phyloP scores from a whole-genome alignment of 176 grass and related monocot genomes.

The Juncus inflexus region DNA sequence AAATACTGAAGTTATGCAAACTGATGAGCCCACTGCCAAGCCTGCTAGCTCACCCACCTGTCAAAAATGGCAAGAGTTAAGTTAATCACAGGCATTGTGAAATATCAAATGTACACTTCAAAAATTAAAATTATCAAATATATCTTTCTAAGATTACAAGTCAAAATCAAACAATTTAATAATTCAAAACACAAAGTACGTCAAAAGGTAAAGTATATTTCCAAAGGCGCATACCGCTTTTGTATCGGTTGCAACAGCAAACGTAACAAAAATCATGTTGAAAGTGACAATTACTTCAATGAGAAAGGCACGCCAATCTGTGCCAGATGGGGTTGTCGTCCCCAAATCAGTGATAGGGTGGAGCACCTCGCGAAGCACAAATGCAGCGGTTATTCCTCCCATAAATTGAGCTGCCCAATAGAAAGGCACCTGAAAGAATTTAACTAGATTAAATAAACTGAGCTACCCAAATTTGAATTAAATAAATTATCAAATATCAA shows the following conservation, averaged over 20 bases:
- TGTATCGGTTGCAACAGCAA: constrained; percentile 81
- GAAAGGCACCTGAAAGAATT: constrained; percentile 70
- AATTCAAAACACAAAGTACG: too few relatives aligned
- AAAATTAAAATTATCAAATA: not conserved
- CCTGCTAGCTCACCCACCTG: constrained; percentile 98
- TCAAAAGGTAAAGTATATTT: not conserved
- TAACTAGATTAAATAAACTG: too few relatives aligned
- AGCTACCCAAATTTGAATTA: too few relatives aligned
- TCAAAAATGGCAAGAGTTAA: constrained; percentile 9
- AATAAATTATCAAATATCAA: too few relatives aligned
- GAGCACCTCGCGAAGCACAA: constrained; percentile 70
- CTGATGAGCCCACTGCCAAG: constrained; percentile 81
- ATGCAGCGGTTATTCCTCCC: constrained; percentile 63
- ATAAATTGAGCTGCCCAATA: constrained; percentile 90
- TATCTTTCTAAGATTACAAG: not conserved
- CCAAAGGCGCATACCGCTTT: constrained; percentile 9
- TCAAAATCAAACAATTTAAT: not conserved
- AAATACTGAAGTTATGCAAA: constrained; percentile 98
- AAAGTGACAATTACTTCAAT: constrained; percentile 82
- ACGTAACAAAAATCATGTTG: constrained; percentile 98
- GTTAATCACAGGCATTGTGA: not conserved
- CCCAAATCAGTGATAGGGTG: constrained; percentile 64
- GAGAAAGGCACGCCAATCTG: constrained; percentile 60
- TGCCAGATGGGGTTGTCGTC: constrained; percentile 50
- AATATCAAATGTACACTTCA: not conserved